Base-by-base conservation (phyloP, 257 asterid genomes). In the Lycium barbarum region DNA sequence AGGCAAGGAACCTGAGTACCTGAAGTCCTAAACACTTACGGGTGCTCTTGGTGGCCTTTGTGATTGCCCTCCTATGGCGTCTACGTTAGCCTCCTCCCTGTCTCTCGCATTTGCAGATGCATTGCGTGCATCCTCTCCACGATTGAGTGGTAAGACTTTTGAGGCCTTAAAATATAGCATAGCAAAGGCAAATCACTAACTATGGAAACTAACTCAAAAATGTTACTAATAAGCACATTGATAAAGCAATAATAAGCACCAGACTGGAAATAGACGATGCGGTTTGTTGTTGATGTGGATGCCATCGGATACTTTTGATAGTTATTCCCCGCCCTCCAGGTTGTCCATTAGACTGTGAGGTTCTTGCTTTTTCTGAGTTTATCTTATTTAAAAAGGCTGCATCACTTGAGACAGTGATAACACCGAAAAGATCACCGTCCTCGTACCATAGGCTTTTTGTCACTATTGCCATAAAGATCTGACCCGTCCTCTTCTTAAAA, bases 341-440 rank as follows among this genome's bases (percentile, higher is more conserved):
- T 47, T 83, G 90, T 61, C 72, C 90, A 82, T 58, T 55, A 73
- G 45, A 78, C 55, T 86, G 84, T 81, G 76, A 83, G 15, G 22
- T 76, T 74, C 84, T 86, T 85, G 67, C 15, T 20, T 62, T 63
- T 79, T 73, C 84, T 2, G 86, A 80, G 68, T 66, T 83, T 47
- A 87, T 73, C 73, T 71, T 68, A 84, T 91, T 93, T 81, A 93
- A 90, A 22, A 93, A 87, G 78, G 92, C 71, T 38, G 94, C 97
- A 88, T 94, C 97, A 82, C 93, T 90, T 33, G 99, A 93, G 49
- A 94, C 94, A 49, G 93, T 93, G 88, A 95, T 84, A 14, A 92
- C 84, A 9, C 97, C 95, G 4, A 88, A 90, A 79, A 90, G 90
- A 89, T 91, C 93, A 43, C 90, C 93, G 40, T 93, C 93, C 88